Percentiles rank a stretch among this genome's conserved stretches.
phyloP scores from a whole-genome alignment of 2,329 filamentous ascomycete genomes.

The Penicillium griseofulvum region DNA sequence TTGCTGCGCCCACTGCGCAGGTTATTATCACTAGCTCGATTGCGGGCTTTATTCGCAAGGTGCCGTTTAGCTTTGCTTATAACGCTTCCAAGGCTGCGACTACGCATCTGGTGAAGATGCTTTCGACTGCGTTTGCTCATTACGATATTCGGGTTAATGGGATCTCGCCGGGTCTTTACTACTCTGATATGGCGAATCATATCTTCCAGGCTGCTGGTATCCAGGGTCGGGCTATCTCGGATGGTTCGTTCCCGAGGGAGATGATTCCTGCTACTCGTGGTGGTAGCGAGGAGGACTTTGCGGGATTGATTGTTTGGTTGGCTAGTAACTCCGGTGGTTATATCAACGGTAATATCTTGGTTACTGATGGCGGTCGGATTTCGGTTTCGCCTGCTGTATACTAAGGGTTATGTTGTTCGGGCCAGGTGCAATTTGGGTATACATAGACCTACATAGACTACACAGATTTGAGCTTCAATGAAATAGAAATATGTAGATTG shows the following conservation, averaged over 20 bases:
- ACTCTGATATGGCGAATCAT: conserved; percentile 58
- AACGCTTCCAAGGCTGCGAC: conserved; percentile 48
- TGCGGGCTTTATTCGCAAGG: conserved; percentile 43
- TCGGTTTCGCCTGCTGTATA: conserved; percentile 56
- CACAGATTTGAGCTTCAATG: not conserved
- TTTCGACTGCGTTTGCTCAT: conserved; percentile 43
- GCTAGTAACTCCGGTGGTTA: conserved; percentile 64
- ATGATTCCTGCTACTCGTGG: conserved; percentile 59
- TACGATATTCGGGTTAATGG: conserved; percentile 51
- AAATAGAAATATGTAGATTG: not conserved
- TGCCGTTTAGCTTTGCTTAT: conserved; percentile 45
- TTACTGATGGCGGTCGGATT: conserved; percentile 64
- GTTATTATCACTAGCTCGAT: conserved; percentile 50
- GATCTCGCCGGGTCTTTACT: conserved; percentile 55
- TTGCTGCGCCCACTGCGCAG: conserved; percentile 40
- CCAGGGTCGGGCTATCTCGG: conserved; percentile 32
- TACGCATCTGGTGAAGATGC: conserved; percentile 51
- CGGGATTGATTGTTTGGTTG: conserved; percentile 63
- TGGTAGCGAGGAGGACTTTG: conserved; percentile 63
- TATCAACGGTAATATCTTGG: conserved; percentile 61
- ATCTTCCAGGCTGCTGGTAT: conserved; percentile 46
- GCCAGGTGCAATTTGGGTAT: not conserved
- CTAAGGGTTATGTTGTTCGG: conserved; percentile 27
- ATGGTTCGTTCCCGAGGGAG: conserved; percentile 43
- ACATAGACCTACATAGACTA: not conserved